phyloP scores from a whole-genome alignment of 768 basidiomycete genomes.

The Suillus brevipes region DNA sequence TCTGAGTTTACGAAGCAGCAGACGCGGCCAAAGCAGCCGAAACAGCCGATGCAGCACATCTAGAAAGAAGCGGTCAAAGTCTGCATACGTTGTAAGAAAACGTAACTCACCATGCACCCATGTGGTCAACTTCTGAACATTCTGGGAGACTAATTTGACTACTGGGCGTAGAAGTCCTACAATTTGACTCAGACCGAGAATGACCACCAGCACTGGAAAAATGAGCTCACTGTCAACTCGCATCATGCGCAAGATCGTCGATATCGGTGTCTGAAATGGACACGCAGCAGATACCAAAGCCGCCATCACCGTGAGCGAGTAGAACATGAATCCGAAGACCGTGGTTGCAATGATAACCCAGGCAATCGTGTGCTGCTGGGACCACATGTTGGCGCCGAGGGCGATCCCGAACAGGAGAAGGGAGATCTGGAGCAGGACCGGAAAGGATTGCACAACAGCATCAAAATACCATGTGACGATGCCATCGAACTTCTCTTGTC shows the following conservation, averaged over 20 bases:
- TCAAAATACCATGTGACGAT: conserved; percentile 14
- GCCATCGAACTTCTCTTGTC: conserved; percentile 13
- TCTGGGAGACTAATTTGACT: too few relatives aligned
- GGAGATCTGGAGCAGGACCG: conserved; percentile 13
- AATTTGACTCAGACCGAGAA: too few relatives aligned
- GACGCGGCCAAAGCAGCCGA: too few relatives aligned
- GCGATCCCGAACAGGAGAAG: conserved; percentile 15
- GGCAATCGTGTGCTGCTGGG: neutral
- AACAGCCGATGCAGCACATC: too few relatives aligned
- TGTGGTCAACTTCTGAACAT: too few relatives aligned
- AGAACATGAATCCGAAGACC: neutral
- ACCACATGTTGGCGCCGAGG: conserved; percentile 10
- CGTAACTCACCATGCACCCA: too few relatives aligned
- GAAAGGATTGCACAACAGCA: conserved; percentile 10
- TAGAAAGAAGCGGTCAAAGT: too few relatives aligned
- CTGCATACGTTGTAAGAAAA: too few relatives aligned
- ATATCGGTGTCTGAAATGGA: conserved; percentile 7
- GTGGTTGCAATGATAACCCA: conserved; percentile 1
- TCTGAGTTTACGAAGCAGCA: too few relatives aligned
- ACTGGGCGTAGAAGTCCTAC: too few relatives aligned
- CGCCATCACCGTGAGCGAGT: neutral
- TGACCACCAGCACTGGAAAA: too few relatives aligned
- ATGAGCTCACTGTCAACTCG: too few relatives aligned
- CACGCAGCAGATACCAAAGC: conserved; percentile 1
- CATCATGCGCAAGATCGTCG: neutral